Evolutionary conservation across 139 green algal species (phyloP).

Genomic region (Picochlorum sp.): DNA sequence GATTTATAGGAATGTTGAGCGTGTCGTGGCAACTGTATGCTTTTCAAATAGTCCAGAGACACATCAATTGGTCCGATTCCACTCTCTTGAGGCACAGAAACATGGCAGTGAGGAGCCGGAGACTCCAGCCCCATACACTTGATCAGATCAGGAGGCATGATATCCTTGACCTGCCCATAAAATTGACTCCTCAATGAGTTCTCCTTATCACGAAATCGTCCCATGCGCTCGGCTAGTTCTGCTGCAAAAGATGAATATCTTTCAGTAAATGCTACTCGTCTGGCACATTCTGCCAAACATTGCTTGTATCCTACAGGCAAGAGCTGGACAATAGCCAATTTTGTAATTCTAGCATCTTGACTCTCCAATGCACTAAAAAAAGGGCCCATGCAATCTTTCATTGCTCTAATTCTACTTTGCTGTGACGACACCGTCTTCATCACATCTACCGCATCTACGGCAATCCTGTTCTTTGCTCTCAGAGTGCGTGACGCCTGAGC

Average conservation of each 20-base stretch:
- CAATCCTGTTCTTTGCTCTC: slow-evolving; percentile 58
- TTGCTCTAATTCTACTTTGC: slow-evolving; percentile 76
- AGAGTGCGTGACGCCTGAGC: slow-evolving; percentile 28
- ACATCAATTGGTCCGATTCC: slow-evolving; percentile 18
- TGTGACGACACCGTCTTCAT: slow-evolving; percentile 60
- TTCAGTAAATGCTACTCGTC: slow-evolving; percentile 39
- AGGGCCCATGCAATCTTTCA: slow-evolving; percentile 23
- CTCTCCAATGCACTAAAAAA: slow-evolving; percentile 4
- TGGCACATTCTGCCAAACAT: slow-evolving; percentile 69
- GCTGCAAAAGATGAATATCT: slow-evolving; percentile 47
- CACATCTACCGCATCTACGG: slow-evolving; percentile 55
- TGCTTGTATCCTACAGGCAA: slow-evolving; percentile 65
- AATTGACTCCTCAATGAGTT: slow-evolving; percentile 46
- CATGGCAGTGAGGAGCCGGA: slow-evolving; percentile 51
- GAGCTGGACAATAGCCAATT: slow-evolving; percentile 43
- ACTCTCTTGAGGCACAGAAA: slow-evolving; percentile 40
- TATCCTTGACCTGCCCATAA: slow-evolving; percentile 25
- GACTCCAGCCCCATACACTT: slow-evolving; percentile 43
- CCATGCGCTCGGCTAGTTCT: slow-evolving; percentile 66
- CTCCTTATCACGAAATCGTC: slow-evolving; percentile 53
- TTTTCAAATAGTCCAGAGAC: slow-evolving; percentile 32
- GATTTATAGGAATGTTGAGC: too few species aligned
- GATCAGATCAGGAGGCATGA: slow-evolving; percentile 51
- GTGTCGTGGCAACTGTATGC: slow-evolving; percentile 13
- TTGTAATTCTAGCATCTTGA: slow-evolving; percentile 1